Evolutionary conservation across 106 monocot species (phyloP).

Genomic region (Acanthochlamys bracteata): DNA sequence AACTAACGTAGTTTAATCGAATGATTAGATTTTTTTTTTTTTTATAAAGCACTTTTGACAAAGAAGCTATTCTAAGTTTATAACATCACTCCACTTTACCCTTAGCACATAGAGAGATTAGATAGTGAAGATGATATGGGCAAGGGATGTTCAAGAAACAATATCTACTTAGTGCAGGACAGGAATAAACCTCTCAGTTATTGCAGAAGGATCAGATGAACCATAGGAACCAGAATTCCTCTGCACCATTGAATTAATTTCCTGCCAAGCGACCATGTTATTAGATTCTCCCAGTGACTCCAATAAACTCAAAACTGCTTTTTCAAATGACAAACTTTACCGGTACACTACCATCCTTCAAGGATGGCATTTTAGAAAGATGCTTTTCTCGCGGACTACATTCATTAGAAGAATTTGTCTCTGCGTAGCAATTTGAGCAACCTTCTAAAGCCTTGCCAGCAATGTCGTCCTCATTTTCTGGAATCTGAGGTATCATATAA

Average conservation of each 20-base stretch:
- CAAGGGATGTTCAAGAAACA: neutral
- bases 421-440: constrained; percentile 20
- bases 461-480: constrained; percentile 34
- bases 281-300: constrained; percentile 1
- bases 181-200: constrained; percentile 20
- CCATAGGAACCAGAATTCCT: constrained; percentile 13
- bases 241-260: constrained; percentile 13
- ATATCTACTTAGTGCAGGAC: neutral
- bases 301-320: neutral
- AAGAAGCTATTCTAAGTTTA: too few species aligned
- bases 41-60: too few species aligned
- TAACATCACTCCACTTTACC: too few species aligned
- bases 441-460: constrained; percentile 22
- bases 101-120: neutral
- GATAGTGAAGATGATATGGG: neutral
- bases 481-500: constrained; percentile 17
- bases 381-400: constrained; percentile 12
- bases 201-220: constrained; percentile 19
- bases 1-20: too few species aligned
- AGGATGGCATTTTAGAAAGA: constrained; percentile 13
- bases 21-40: too few species aligned
- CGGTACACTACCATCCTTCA: constrained; percentile 19
- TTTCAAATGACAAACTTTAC: constrained; percentile 10
- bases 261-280: constrained; percentile 23
- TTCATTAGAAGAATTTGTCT: constrained; percentile 22